Evolutionary conservation across 169 alveolate genomes (phyloP), one percentile per base, ranked within the genome.

Genomic region (Toxoplasma gondii): DNA sequence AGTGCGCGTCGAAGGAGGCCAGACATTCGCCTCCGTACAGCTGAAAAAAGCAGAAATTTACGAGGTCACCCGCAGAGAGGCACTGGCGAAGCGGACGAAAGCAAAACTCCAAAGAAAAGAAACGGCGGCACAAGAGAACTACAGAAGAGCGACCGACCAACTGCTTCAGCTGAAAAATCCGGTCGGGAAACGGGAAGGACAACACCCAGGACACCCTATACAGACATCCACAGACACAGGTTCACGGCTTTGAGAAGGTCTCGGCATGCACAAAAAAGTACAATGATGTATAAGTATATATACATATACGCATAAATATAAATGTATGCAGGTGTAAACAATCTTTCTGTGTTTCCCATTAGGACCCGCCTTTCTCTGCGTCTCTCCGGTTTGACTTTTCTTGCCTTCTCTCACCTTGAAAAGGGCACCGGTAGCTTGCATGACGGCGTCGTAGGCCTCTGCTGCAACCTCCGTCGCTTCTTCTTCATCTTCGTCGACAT

Each of bases 11-110:
- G 67, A 93, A 93, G 39, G 64, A 74, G 41, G 93, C 88, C 74
- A 93, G 67, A 70, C 95, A 93, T 17, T 84, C 95, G 64, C 91
- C 54, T 31, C 95, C 95, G 83, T 93, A 93, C 82, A 93, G 90
- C 95, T 93, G 88, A 12, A 45, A 92, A 43, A 27, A 54, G 58
- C 58, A 49, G 22, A 12, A 49, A 12, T 27, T 4, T 83, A 38
- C 70, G 24, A 64, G 39, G 36, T 81, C 87, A 27, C 88, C 27
- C 88, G 43, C 31, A 80, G 53, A 24, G 70, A 16, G 24, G 70
- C 70, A 58, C n/a, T 24, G 70, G 70, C 24, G 24, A 58, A 16
- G 24, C n/a, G n/a, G 24, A 58, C 70, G n/a, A 24, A 16, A 58
- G 70, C 70, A 24, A 58, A 16, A 58, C n/a, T 16, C 16, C n/a